phyloP scores from a whole-genome alignment of 2,329 filamentous ascomycete genomes.

The Penicillium sp. region DNA sequence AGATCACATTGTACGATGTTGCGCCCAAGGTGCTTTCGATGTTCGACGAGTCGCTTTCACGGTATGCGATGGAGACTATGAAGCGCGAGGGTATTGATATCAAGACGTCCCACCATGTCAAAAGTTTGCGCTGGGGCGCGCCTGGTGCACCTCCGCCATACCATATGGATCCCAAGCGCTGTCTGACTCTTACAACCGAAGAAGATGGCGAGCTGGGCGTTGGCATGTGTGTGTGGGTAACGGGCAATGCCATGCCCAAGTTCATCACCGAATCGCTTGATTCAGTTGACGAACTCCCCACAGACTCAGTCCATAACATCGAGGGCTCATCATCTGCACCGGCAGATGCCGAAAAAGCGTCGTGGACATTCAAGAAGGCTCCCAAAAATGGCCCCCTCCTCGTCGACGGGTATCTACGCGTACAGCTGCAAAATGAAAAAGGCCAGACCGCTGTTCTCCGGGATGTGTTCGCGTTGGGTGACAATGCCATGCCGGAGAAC shows the following conservation, averaged over 20 bases:
- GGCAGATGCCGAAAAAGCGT: slow-evolving; percentile 9
- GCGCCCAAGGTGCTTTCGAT: slow-evolving; percentile 52
- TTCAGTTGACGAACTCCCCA: slow-evolving; percentile 29
- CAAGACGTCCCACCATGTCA: slow-evolving; percentile 51
- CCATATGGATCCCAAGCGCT: slow-evolving; percentile 37
- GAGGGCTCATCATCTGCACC: slow-evolving; percentile 12
- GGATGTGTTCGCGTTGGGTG: slow-evolving; percentile 50
- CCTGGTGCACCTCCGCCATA: slow-evolving; percentile 34
- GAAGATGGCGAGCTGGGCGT: slow-evolving; percentile 52
- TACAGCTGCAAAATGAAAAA: slow-evolving; percentile 42
- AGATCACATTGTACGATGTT: slow-evolving; percentile 54
- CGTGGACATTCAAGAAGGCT: slow-evolving; percentile 46
- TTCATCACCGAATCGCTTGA: slow-evolving; percentile 25
- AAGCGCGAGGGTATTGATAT: slow-evolving; percentile 49
- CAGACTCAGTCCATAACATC: slow-evolving; percentile 21
- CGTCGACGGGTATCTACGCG: slow-evolving; percentile 48
- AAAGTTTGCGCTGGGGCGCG: slow-evolving; percentile 45
- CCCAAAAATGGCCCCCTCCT: slow-evolving; percentile 43
- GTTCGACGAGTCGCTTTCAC: slow-evolving; percentile 51
- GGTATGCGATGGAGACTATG: slow-evolving; percentile 51
- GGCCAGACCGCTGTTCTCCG: slow-evolving; percentile 38
- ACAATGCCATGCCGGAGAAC: slow-evolving; percentile 48
- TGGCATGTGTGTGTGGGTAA: slow-evolving; percentile 54
- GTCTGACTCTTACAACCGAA: slow-evolving; percentile 46
- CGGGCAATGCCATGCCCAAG: slow-evolving; percentile 32